phyloP scores from a whole-genome alignment of 148 eudicot species.

The Rhododendron mucronatum region DNA sequence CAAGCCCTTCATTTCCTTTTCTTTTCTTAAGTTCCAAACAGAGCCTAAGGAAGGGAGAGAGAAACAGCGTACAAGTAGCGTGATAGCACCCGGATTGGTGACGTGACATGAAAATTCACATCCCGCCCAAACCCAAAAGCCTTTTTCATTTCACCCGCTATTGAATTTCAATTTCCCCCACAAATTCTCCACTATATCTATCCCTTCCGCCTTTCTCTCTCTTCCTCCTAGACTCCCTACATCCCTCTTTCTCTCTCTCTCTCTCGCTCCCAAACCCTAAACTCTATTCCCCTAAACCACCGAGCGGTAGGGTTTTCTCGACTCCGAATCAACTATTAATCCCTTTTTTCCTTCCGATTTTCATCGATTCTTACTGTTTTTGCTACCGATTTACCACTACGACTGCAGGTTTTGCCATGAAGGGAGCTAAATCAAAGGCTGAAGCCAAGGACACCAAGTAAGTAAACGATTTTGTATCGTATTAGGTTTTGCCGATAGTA shows the following conservation, averaged over 20 bases:
- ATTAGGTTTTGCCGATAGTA: not conserved
- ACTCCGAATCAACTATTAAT: not conserved
- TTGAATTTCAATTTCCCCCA: constrained; percentile 24
- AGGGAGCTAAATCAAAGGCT: constrained; percentile 18
- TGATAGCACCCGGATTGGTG: constrained; percentile 22
- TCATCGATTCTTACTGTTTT: not conserved
- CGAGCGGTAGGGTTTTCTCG: not conserved
- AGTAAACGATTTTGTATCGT: not conserved
- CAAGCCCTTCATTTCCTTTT: too few species aligned
- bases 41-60: too few species aligned
- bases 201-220: constrained; percentile 3
- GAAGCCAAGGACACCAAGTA: constrained; percentile 15
- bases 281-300: not conserved
- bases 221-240: not conserved
- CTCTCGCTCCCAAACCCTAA: constrained; percentile 24
- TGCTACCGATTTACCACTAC: not conserved
- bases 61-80: not conserved
- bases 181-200: not conserved
- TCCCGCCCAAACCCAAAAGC: constrained; percentile 26
- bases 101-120: constrained; percentile 20
- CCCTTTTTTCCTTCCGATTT: not conserved
- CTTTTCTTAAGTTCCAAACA: too few species aligned
- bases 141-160: constrained; percentile 16
- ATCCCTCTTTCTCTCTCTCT: not conserved
- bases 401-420: constrained; percentile 18